Conservation (phyloP, 495 filamentous ascomycete genomes). For the Penicillium antarcticum region DNA sequence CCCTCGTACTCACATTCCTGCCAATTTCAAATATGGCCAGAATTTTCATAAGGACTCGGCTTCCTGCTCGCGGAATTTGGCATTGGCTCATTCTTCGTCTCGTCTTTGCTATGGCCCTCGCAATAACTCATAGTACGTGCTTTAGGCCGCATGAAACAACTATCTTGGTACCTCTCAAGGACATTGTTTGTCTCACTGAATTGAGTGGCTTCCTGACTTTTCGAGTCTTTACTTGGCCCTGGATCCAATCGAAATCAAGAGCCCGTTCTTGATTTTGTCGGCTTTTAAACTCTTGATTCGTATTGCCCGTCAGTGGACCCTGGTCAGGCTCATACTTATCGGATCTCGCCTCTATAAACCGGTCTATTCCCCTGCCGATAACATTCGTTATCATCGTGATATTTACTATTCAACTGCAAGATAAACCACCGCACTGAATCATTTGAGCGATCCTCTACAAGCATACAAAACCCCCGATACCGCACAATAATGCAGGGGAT, state of each 20-base stretch:
- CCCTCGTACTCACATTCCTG: background rate
- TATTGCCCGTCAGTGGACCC: background rate
- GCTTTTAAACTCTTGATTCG: background rate
- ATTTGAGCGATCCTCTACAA: too few relatives aligned
- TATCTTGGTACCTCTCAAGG: background rate
- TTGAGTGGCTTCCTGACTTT: background rate
- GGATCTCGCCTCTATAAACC: too few relatives aligned
- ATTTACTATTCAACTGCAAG: too few relatives aligned
- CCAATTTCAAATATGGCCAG: background rate
- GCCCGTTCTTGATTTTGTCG: background rate
- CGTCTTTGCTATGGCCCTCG: background rate
- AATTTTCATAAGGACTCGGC: background rate
- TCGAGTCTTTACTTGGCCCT: background rate
- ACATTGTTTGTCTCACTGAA: background rate
- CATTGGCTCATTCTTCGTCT: background rate
- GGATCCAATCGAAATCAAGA: background rate
- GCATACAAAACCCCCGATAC: background rate
- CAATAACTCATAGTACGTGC: background rate
- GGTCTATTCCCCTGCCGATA: too few relatives aligned
- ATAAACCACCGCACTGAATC: too few relatives aligned
- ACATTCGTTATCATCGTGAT: too few relatives aligned
- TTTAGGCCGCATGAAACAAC: background rate
- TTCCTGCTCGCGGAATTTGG: constrained; percentile 1
- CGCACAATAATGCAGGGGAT: constrained; percentile 7
- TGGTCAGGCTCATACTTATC: background rate